phyloP scores from a whole-genome alignment of 441 rosid species.

The Gossypium laxum region DNA sequence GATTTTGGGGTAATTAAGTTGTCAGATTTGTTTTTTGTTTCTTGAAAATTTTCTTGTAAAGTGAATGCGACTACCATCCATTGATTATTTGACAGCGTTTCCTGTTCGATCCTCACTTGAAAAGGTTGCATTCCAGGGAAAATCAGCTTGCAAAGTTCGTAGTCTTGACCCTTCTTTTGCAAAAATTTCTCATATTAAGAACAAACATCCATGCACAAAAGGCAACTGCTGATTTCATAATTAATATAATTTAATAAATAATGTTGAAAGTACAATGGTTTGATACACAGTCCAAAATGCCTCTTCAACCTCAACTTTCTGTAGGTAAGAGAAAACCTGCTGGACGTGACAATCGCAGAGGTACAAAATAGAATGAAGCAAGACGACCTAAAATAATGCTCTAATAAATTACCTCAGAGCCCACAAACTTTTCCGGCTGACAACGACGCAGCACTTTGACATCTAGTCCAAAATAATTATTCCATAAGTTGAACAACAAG shows the following conservation, averaged over 20 bases:
- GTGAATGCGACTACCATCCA: constrained; percentile 40
- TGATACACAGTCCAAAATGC: neutral
- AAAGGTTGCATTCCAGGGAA: constrained; percentile 13
- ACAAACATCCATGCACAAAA: neutral
- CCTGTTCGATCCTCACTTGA: constrained; percentile 30
- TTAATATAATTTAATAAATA: neutral
- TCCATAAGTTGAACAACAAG: neutral
- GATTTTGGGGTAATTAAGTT: constrained; percentile 18
- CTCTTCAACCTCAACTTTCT: neutral
- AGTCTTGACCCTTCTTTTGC: neutral
- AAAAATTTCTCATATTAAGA: neutral
- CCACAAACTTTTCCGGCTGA: neutral
- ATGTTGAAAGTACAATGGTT: neutral
- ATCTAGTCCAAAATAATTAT: neutral
- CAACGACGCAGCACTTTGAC: neutral
- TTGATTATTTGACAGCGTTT: constrained; percentile 46
- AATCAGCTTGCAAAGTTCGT: neutral
- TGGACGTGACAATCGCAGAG: neutral
- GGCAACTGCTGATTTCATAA: neutral
- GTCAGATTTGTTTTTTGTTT: neutral
- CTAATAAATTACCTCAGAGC: neutral
- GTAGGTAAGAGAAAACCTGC: neutral
- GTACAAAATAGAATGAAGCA: neutral
- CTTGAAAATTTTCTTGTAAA: constrained; percentile 40
- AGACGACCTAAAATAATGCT: neutral